phyloP scores from a whole-genome alignment of 108 stramenopile species.

The Schizochytrium sp. region DNA sequence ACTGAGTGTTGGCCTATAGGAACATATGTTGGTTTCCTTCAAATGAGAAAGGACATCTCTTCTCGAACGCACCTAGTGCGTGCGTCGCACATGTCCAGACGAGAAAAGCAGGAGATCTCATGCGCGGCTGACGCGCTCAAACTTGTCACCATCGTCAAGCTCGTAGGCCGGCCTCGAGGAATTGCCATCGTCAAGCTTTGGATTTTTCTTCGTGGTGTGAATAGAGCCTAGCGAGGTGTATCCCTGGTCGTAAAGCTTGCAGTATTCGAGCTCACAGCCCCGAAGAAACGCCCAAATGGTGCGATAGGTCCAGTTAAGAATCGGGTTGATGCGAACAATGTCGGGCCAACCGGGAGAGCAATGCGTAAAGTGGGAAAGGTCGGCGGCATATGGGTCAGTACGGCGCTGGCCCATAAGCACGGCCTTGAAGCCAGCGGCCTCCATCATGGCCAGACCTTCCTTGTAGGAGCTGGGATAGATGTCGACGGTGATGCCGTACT shows the following conservation, averaged over 20 bases:
- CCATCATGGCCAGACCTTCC: slow-evolving; percentile 31
- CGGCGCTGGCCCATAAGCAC: slow-evolving; percentile 84
- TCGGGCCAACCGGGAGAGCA: slow-evolving; percentile 84
- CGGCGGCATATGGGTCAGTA: slow-evolving; percentile 61
- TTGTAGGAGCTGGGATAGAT: slow-evolving; percentile 26
- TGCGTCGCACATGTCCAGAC: too few relatives aligned
- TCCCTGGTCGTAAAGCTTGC: slow-evolving; percentile 83
- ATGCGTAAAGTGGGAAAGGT: neutral
- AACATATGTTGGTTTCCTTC: too few relatives aligned
- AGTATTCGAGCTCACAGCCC: slow-evolving; percentile 74
- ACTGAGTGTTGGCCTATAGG: too few relatives aligned
- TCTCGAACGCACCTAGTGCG: too few relatives aligned
- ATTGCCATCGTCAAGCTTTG: slow-evolving; percentile 48
- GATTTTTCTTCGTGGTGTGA: slow-evolving; percentile 80
- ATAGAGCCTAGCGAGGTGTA: slow-evolving; percentile 88
- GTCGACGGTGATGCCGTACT: neutral
- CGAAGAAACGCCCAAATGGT: slow-evolving; percentile 87
- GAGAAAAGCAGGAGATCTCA: neutral
- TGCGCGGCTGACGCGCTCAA: neutral
- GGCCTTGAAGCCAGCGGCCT: slow-evolving; percentile 25
- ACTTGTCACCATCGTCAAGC: slow-evolving; percentile 3
- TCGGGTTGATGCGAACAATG: slow-evolving; percentile 92
- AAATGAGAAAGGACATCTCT: too few relatives aligned
- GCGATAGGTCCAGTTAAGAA: slow-evolving; percentile 79
- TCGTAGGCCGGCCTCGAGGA: neutral